A percentile compares a stretch with the other conserved stretches of the same genome.
Evolutionary conservation across 352 stramenopile genomes (phyloP).

Genomic region (Phytophthora ramorum): DNA sequence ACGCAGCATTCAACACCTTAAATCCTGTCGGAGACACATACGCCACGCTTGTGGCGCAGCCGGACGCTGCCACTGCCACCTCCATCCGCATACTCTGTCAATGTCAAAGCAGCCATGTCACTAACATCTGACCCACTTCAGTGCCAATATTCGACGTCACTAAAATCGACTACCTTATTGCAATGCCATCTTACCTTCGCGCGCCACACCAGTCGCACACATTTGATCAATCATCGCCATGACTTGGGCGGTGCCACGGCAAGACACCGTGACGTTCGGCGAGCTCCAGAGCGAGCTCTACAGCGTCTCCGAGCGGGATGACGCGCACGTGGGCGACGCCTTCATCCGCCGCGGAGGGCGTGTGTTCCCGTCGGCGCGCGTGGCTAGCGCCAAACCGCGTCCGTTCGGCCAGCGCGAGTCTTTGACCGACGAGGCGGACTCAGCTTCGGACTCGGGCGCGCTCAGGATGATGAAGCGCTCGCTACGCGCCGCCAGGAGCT

Average conservation of each 20-base stretch:
- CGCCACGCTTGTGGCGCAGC: constrained; percentile 38
- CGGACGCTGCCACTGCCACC: constrained; percentile 20
- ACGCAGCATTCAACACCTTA: constrained; percentile 24
- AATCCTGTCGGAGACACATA: constrained; percentile 36
- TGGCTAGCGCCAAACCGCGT: constrained; percentile 56
- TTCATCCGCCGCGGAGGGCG: constrained; percentile 67
- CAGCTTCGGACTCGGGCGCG: constrained; percentile 48
- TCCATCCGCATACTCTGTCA: constrained; percentile 44
- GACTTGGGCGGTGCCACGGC: constrained; percentile 70
- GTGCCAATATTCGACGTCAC: constrained; percentile 2
- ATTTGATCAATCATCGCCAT: constrained; percentile 25
- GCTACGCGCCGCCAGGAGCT: constrained; percentile 33
- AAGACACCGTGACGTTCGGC: constrained; percentile 76
- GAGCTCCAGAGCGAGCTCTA: constrained; percentile 80
- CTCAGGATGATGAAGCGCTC: constrained; percentile 50
- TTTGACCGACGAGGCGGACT: constrained; percentile 55
- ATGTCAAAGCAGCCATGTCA: constrained; percentile 20
- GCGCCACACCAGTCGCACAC: constrained; percentile 4
- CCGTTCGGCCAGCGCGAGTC: constrained; percentile 70
- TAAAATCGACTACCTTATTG: not conserved
- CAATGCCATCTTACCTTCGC: not conserved
- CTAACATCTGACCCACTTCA: constrained; percentile 2
- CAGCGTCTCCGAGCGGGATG: constrained; percentile 66
- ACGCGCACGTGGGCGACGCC: constrained; percentile 64
- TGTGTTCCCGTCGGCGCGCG: constrained; percentile 63